Conservation (phyloP, 352 stramenopile genomes). For the Globisporangium heterothallicum region DNA sequence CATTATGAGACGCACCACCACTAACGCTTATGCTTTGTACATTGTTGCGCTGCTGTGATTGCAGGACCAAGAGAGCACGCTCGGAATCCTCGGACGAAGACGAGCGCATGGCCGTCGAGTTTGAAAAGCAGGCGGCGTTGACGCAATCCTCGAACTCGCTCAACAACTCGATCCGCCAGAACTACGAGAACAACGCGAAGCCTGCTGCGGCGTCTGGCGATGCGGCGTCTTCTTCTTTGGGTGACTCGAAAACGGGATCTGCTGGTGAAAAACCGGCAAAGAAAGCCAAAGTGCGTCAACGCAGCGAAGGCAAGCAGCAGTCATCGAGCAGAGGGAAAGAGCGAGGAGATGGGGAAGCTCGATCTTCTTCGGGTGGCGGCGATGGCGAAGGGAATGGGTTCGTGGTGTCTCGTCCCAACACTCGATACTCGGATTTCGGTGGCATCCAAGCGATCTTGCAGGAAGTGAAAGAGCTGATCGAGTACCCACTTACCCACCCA, state of each 20-base stretch:
- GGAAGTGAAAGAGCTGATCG: slow-evolving; percentile 91
- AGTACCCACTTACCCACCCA: slow-evolving; percentile 92
- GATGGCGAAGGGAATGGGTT: slow-evolving; percentile 38
- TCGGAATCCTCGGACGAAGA: slow-evolving; percentile 60
- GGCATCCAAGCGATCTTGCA: slow-evolving; percentile 86
- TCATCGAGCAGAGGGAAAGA: slow-evolving; percentile 11
- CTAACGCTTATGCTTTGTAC: not conserved
- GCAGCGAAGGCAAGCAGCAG: slow-evolving; percentile 15
- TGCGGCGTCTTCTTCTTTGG: not conserved
- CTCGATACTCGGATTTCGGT: slow-evolving; percentile 85
- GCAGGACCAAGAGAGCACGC: slow-evolving; percentile 48
- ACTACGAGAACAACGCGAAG: slow-evolving; percentile 39
- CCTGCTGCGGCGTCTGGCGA: not conserved
- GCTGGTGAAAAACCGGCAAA: slow-evolving; percentile 43
- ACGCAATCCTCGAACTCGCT: slow-evolving; percentile 43
- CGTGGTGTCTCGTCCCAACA: slow-evolving; percentile 67
- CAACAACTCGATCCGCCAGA: slow-evolving; percentile 74
- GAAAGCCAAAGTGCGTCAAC: slow-evolving; percentile 64
- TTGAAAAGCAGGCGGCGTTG: slow-evolving; percentile 38
- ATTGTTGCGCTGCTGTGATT: too few species aligned
- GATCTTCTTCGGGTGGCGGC: not conserved
- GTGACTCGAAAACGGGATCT: not conserved
- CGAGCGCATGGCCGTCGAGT: slow-evolving; percentile 42
- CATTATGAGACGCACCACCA: not conserved
- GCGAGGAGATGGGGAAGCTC: slow-evolving; percentile 1